phyloP scores from a whole-genome alignment of 345 rosid species.

The Balakata baccata region DNA sequence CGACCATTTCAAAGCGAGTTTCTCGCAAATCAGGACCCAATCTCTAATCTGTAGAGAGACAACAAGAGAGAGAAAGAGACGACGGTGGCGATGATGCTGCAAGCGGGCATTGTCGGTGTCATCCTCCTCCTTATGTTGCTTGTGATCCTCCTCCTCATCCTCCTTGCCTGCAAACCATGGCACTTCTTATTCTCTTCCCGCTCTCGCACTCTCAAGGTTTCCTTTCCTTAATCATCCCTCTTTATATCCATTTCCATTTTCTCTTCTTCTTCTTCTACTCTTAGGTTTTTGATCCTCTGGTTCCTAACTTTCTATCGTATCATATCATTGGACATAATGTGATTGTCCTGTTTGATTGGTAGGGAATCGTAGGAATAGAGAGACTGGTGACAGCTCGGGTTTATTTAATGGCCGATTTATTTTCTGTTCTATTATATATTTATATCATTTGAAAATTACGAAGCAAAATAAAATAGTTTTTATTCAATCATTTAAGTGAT shows the following conservation, averaged over 20 bases:
- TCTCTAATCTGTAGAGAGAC: constrained; percentile 37
- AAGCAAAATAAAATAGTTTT: not conserved
- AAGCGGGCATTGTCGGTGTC: constrained; percentile 44
- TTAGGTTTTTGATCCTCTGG: not conserved
- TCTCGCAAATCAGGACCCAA: constrained; percentile 49
- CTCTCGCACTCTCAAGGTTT: constrained; percentile 55
- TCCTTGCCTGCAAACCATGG: constrained; percentile 88
- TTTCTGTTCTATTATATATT: too few relatives aligned
- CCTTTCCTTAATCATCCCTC: not conserved
- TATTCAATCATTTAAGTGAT: not conserved
- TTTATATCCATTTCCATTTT: not conserved
- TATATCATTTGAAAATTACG: not conserved
- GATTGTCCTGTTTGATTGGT: not conserved
- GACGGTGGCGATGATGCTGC: constrained; percentile 54
- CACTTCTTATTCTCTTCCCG: constrained; percentile 58
- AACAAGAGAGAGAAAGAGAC: constrained; percentile 39
- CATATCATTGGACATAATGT: not conserved
- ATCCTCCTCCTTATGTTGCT: constrained; percentile 54
- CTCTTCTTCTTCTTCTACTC: not conserved
- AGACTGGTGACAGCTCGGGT: not conserved
- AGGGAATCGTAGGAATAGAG: not conserved
- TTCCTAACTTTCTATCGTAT: not conserved
- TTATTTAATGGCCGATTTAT: not conserved
- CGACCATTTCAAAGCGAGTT: constrained; percentile 84
- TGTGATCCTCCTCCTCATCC: constrained; percentile 57